Percentiles rank a stretch among this genome's conserved stretches.
phyloP scores from a whole-genome alignment of 805 yeast species.

The Candida silvatica region DNA sequence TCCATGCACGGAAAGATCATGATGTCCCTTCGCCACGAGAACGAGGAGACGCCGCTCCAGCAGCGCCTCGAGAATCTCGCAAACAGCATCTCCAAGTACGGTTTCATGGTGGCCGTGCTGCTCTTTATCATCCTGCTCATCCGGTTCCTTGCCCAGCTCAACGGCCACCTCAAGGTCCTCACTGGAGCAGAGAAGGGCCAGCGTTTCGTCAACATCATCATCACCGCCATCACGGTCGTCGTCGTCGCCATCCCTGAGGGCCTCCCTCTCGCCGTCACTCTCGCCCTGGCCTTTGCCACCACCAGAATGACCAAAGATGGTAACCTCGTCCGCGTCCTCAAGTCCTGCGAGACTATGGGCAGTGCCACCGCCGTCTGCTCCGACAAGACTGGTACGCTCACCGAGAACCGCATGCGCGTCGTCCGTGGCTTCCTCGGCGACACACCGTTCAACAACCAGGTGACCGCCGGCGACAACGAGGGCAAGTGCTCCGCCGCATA shows the following conservation, averaged over 20 bases:
- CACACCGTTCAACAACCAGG: constrained; percentile 42
- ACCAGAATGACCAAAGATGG: constrained; percentile 97
- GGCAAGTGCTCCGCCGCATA: background rate
- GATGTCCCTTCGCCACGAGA: constrained; percentile 66
- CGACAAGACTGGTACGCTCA: constrained; percentile 95
- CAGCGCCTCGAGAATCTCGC: constrained; percentile 74
- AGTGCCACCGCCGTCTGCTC: constrained; percentile 96
- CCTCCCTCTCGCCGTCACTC: constrained; percentile 91
- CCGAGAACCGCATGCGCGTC: constrained; percentile 89
- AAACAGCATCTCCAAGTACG: constrained; percentile 92
- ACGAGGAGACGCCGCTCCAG: constrained; percentile 86
- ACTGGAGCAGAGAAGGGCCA: constrained; percentile 74
- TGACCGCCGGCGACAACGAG: background rate
- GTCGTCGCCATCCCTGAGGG: constrained; percentile 99
- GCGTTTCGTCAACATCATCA: constrained; percentile 73
- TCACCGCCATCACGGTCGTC: constrained; percentile 84
- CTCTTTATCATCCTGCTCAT: constrained; percentile 73
- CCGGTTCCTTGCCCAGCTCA: constrained; percentile 57
- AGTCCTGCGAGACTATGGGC: constrained; percentile 98
- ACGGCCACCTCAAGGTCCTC: constrained; percentile 34
- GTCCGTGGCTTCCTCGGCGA: constrained; percentile 67
- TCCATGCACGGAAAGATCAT: constrained; percentile 91
- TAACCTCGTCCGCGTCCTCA: constrained; percentile 86
- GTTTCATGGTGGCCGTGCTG: constrained; percentile 76
- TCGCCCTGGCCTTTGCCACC: constrained; percentile 96